Evolutionary conservation across 2,329 filamentous ascomycete genomes (phyloP), one percentile per base, ranked within the genome.

Genomic region (Aaosphaeria pasadenensis): DNA sequence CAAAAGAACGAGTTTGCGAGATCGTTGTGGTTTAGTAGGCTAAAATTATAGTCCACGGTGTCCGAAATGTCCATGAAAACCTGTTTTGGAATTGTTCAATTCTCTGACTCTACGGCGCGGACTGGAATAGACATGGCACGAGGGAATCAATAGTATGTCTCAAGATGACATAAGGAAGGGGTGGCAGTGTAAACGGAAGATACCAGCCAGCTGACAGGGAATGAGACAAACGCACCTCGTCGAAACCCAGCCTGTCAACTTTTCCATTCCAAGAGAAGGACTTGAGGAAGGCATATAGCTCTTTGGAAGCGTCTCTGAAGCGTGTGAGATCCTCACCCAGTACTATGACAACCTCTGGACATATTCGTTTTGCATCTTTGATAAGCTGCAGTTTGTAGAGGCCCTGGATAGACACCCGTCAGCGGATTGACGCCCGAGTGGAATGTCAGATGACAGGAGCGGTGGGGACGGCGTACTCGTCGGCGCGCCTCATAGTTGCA

Each of bases 251-350:
- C 24, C 87, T 82, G 71, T 97, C 91, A 2, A 86, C 85, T 52
- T 83, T 87, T 32, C 77, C 77, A 53, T 84, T 89, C 91, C 91
- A 96, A 0, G 88, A 86, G 62, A 87, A 86, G 11, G 77, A 74
- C 49, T 82, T 82, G 45, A 96, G 74, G 56, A 91, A 87, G 31
- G 77, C 74, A 71, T 89, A 95, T 4, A 96, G 77, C 40, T 77
- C 76, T 72, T 96, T 96, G 49, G 90, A 95, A 28, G 82, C 87
- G 77, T 96, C 84, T 11, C 92, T 85, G 63, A 97, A 97, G 4
- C 82, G 84, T n/a, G 67, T 71, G 30, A 73, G 63, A 50, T 73
- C 91, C 70, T 97, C 91, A 30, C 92, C 91, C 13, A 95, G 81
- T 35, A 94, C 82, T 43, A 96, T 84, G 44, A 96, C 62, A 30